phyloP scores from a whole-genome alignment of 352 stramenopile species.

The Phytopythium cucurbitacearum region DNA sequence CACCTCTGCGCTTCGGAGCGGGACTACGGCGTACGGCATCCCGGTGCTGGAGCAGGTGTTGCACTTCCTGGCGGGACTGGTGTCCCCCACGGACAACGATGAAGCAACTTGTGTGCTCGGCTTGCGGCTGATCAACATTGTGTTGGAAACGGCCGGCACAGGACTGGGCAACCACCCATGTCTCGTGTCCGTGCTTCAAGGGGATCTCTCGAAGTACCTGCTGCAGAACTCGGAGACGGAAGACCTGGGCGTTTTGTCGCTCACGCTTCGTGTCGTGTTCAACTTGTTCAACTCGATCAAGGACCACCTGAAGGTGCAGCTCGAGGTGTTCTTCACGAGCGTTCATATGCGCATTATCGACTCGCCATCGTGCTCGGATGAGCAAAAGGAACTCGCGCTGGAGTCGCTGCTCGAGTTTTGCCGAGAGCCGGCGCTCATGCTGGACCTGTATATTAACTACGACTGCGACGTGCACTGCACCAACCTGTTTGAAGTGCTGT shows the following conservation, averaged over 20 bases:
- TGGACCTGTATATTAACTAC: constrained; percentile 99
- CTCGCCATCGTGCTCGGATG: constrained; percentile 72
- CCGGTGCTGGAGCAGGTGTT: constrained; percentile 92
- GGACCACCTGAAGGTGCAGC: constrained; percentile 97
- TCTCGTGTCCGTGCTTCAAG: constrained; percentile 88
- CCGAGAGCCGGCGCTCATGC: constrained; percentile 95
- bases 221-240: constrained; percentile 95
- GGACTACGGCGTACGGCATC: constrained; percentile 68
- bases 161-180: constrained; percentile 68
- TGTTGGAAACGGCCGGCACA: constrained; percentile 92
- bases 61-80: constrained; percentile 90
- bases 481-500: constrained; percentile 98
- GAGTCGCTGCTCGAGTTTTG: constrained; percentile 98
- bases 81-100: constrained; percentile 89
- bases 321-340: constrained; percentile 98
- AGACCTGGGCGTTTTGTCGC: constrained; percentile 89
- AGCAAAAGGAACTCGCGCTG: constrained; percentile 84
- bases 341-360: constrained; percentile 95
- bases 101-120: constrained; percentile 89
- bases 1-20: background rate
- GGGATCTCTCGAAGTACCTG: constrained; percentile 96
- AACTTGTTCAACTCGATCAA: constrained; percentile 99
- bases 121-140: constrained; percentile 96
- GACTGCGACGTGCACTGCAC: constrained; percentile 98
- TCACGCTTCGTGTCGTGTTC: constrained; percentile 97